Base-by-base conservation (phyloP, 2,329 filamentous ascomycete genomes). In the Aspergillus sp. region DNA sequence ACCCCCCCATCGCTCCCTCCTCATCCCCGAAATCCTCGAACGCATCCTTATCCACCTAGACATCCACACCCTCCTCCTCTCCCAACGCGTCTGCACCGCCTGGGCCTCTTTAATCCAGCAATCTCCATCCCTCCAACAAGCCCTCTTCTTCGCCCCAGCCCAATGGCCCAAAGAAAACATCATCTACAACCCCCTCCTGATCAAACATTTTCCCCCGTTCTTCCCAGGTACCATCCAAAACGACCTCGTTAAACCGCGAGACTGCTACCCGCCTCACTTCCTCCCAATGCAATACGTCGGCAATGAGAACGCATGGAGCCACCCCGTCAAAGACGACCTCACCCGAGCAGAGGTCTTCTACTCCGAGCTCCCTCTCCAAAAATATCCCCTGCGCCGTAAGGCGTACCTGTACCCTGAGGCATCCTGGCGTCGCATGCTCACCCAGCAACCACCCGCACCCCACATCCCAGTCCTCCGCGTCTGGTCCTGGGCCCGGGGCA, bases 391-490 rank as follows among this genome's bases (percentile, higher is more conserved):
- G 0, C 36, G 39, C 15, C 21, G 23, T 2, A 15, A 15, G 13
- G 32, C 32, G 21, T 53, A 38, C 10, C 10, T 39, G 2, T 21
- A 36, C 6, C 36, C 13, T 0, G 36, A 53, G 7, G 51, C 51
- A 12, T 39, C 30, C 51, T 53, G 51, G 51, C 51, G 51, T 21
- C 51, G 51, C 5, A 53, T 53, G 51, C 21, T 53, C 12, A 39
- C 23, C 9, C 32, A 39, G 30, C 51, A 53, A 12, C 51, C 19
- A 10, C 51, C 51, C 41, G 5, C 21, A 21, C 41, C 41, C 5
- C 10, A 45, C 21, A 19, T 45, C 19, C 19, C 41, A 10, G 41
- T 45, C 2, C 17, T 45, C 1, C 41, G 41, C 19, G 19, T 45
- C 9, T 45, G 41, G 41, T 12, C 41, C 41, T 21, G 12, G 13